Percentiles rank a stretch among this genome's conserved stretches.
These are phyloP conservation scores for Cladophialophora psammophila DNA, from an alignment of 2,329 filamentous ascomycete genomes.

Conservation along the genomic window DNA sequence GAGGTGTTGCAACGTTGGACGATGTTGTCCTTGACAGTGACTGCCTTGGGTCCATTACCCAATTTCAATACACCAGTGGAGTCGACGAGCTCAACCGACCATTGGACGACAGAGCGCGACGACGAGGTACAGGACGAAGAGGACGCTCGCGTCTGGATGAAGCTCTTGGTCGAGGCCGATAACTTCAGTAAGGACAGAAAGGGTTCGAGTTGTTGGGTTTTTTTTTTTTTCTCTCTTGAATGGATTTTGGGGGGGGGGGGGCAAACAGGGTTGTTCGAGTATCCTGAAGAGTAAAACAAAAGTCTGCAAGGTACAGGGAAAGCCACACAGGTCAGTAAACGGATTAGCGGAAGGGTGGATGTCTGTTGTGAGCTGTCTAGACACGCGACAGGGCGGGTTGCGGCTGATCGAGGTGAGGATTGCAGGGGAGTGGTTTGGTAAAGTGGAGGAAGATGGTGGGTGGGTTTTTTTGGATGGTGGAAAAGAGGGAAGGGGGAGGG, in stretches of 20 bases:
- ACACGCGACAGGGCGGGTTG: conserved; percentile 33
- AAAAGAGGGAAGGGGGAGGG: conserved; percentile 21
- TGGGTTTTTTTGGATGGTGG: conserved; percentile 32
- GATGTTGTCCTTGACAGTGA: conserved; percentile 46
- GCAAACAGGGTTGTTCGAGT: conserved; percentile 1
- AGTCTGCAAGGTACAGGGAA: conserved; percentile 34
- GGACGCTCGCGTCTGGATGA: conserved; percentile 9
- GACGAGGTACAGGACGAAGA: conserved; percentile 11
- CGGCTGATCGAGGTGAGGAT: conserved; percentile 28
- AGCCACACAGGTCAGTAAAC: conserved; percentile 29
- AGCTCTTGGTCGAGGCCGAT: conserved; percentile 20
- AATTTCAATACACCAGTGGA: conserved; percentile 31
- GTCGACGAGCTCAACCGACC: conserved; percentile 35
- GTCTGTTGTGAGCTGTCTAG: conserved; percentile 12
- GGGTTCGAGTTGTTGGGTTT: conserved; percentile 28
- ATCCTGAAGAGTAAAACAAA: conserved; percentile 7
- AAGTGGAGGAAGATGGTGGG: conserved; percentile 34
- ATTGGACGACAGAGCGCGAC: conserved; percentile 30
- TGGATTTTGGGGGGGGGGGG: no score
- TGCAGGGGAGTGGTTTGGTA: conserved; percentile 31
- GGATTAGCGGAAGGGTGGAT: conserved; percentile 23
- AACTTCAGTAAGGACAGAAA: conserved; percentile 35
- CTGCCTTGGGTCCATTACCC: conserved; percentile 42
- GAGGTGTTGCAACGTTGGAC: conserved; percentile 50
- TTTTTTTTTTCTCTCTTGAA: no score